Conservation (phyloP, 371 early-diverging fungal genomes). For the Rhizomucor pusillus region DNA sequence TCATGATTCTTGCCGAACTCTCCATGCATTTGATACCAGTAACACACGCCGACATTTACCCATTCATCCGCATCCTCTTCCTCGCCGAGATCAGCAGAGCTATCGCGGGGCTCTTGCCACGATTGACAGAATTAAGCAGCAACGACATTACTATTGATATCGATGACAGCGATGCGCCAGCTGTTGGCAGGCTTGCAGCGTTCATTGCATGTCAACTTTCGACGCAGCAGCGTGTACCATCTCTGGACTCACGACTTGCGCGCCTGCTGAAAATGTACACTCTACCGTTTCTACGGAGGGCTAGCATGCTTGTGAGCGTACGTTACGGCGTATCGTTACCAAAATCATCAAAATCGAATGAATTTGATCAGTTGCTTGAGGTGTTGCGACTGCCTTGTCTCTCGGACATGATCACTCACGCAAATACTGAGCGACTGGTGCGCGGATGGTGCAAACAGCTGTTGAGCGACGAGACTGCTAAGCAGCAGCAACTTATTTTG, state of each 20-base stretch:
- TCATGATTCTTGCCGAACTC: slow-evolving; percentile 62
- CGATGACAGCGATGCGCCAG: slow-evolving; percentile 12
- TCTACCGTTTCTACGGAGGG: slow-evolving; percentile 73
- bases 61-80: slow-evolving; percentile 61
- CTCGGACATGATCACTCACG: slow-evolving; percentile 19
- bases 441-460: slow-evolving; percentile 35
- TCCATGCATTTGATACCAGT: slow-evolving; percentile 52
- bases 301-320: slow-evolving; percentile 67
- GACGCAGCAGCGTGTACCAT: background rate
- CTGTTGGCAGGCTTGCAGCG: slow-evolving; percentile 26
- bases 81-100: slow-evolving; percentile 65
- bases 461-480: slow-evolving; percentile 21
- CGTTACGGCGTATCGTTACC: slow-evolving; percentile 55
- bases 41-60: slow-evolving; percentile 60
- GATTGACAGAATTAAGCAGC: no score
- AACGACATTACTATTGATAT: slow-evolving; percentile 11
- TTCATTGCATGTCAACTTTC: slow-evolving; percentile 14
- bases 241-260: slow-evolving; percentile 29
- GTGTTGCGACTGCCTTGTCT: slow-evolving; percentile 24
- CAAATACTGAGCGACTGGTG: slow-evolving; percentile 23
- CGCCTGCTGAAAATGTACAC: slow-evolving; percentile 61
- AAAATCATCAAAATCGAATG: slow-evolving; percentile 9
- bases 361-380: slow-evolving; percentile 30
- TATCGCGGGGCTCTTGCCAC: slow-evolving; percentile 30
- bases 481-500: slow-evolving; percentile 21